Evolutionary conservation across 495 filamentous ascomycete genomes (phyloP), one percentile per base, ranked within the genome.

Genomic region (Venustampulla echinocandica): DNA sequence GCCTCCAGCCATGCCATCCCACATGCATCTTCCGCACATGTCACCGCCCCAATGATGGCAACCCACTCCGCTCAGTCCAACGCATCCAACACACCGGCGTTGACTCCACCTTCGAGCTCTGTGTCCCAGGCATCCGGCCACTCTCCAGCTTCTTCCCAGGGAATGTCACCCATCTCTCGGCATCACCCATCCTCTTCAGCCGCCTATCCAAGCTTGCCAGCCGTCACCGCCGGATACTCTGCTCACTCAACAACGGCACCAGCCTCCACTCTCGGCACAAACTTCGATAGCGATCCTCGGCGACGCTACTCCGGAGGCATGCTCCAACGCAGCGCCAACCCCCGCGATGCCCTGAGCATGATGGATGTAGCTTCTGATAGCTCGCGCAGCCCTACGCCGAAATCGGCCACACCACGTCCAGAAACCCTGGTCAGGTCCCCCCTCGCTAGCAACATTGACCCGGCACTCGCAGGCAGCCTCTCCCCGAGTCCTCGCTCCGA

Each of bases 61-160:
- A 61, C 69, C 15, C 61, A 69, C 23, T 69, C 79, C 0, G 71
- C 63, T 57, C 76, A 69, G 47, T 79, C 73, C 4, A 67, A 67
- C 33, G 49, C 57, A n/a, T 62, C 66, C 39, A 71, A 82, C 45
- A 93, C 88, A 15, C 88, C 90, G 6, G 89, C 85, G 0, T 73
- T 95, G 57, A 96, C 90, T 0, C 92, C 92, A 6, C 85, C 90
- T 1, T 90, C 86, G n/a, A 89, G 83, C 57, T 76, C 79, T 13
- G 74, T 87, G 59, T 90, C 85, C 0, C 92, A 95, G 65, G 83
- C 79, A 17, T 89, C 87, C 0, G 80, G 81, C 45, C 87, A 92
- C 58, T 96, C 90, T 3, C 90, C 92, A 0, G 80, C 84, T 19
- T 75, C 74, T 32, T 73, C 78, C 20, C 52, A 55, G 27, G 77